Evolutionary conservation across 2,329 filamentous ascomycete species (phyloP), one percentile per base, ranked within the genome.

Genomic region (Harringtonia aguacate): DNA sequence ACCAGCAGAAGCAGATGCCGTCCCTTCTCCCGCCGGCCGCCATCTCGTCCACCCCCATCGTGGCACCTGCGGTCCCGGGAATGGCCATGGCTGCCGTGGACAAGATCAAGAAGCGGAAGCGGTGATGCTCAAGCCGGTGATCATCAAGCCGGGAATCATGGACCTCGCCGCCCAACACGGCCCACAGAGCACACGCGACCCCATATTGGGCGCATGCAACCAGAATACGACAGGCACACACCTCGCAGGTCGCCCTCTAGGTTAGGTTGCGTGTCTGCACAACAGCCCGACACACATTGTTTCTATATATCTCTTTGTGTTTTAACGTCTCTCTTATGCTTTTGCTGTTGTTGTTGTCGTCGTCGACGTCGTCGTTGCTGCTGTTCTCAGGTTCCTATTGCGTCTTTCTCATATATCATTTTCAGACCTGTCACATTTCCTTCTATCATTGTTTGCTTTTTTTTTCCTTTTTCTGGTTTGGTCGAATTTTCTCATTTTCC

Each of bases 91-190:
- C 46, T 13, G 39, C 49, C 20, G 48, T 53, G 12, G 75, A 78
- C 54, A 79, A 79, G 59, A 69, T 64, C 53, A 79, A 78, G 66
- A 79, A 79, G 64, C 71, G 75, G 48, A 79, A 79, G 66, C 66
- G 75, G 64, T 79, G 34, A 47, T 33, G n/a, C n/a, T n/a, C n/a
- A n/a, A n/a, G n/a, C n/a, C n/a, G n/a, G n/a, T n/a, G n/a, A n/a
- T n/a, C n/a, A n/a, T n/a, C n/a, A n/a, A n/a, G n/a, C n/a, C n/a
- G n/a, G n/a, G n/a, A n/a, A n/a, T n/a, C n/a, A n/a, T n/a, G n/a
- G n/a, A n/a, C n/a, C n/a, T n/a, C n/a, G n/a, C n/a, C n/a, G n/a
- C n/a, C n/a, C n/a, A n/a, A n/a, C n/a, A n/a, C n/a, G n/a, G n/a
- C n/a, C n/a, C n/a, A n/a, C n/a, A n/a, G n/a, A n/a, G n/a, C n/a